Evolutionary conservation across 164 flowering plant species (phyloP).

Genomic region (Hamamelis virginiana): DNA sequence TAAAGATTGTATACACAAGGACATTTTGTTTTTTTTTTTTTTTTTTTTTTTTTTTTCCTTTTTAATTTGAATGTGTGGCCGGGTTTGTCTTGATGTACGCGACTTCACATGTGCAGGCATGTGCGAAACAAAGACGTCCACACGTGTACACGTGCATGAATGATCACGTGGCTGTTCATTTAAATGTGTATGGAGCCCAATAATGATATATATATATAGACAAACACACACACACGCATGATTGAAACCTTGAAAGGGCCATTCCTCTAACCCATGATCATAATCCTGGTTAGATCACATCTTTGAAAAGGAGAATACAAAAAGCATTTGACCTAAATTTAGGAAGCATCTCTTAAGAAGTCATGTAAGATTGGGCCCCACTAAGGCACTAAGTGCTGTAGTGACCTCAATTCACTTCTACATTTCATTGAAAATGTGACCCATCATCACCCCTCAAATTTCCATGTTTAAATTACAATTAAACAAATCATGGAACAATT

Average conservation of each 20-base stretch:
- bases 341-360: background rate
- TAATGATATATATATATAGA: too few species aligned
- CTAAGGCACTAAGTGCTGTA: too few species aligned
- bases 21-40: background rate
- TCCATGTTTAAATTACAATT: conserved; percentile 1
- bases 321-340: conserved; percentile 10
- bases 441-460: background rate
- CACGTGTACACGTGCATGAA: background rate
- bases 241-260: conserved; percentile 13
- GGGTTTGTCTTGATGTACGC: background rate
- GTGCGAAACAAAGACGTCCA: conserved; percentile 1
- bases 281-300: conserved; percentile 7
- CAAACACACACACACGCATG: too few species aligned
- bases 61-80: too few species aligned
- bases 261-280: conserved; percentile 11
- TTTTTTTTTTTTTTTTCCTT: too few species aligned
- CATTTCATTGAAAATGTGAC: conserved; percentile 12
- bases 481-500: background rate
- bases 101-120: conserved; percentile 16
- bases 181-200: background rate
- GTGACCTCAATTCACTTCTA: conserved; percentile 11
- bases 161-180: conserved; percentile 6
- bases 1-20: background rate
- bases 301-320: conserved; percentile 11
- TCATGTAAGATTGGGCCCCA: conserved; percentile 18